Evolutionary conservation across 208 protist species (phyloP).

Genomic region (Acanthamoeba castellanii): DNA sequence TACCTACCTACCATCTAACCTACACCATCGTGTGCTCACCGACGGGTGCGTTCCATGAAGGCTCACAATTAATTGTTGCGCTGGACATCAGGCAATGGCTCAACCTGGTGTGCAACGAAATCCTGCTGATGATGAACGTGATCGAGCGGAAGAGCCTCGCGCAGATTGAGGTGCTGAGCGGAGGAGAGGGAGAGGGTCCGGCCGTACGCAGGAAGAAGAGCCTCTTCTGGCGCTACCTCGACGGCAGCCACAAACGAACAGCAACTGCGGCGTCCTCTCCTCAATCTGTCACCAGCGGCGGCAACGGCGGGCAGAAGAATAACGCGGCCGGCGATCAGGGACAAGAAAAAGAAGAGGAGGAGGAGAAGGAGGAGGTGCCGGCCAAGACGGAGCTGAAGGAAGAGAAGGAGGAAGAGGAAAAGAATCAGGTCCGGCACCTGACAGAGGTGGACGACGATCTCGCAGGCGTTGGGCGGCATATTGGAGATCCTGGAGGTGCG

Average conservation of each 20-base stretch:
- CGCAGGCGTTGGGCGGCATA: slow-evolving; percentile 2
- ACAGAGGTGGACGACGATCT: not conserved
- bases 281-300: not conserved
- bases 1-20: not conserved
- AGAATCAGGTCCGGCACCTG: not conserved
- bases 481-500: slow-evolving; percentile 4
- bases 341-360: no score
- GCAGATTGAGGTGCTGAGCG: not conserved
- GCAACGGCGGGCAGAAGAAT: not conserved
- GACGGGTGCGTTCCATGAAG: no score
- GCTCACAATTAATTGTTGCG: not conserved
- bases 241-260: not conserved
- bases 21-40: no score
- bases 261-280: not conserved
- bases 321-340: no score
- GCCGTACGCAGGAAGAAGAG: not conserved
- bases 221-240: not conserved
- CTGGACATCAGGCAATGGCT: not conserved
- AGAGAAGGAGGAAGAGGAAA: not conserved
- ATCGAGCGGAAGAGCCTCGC: slow-evolving; percentile 31
- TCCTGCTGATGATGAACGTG: not conserved
- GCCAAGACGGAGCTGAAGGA: not conserved
- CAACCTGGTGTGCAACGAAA: slow-evolving; percentile 33
- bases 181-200: not conserved
- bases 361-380: not conserved